Evolutionary conservation across 2,329 filamentous ascomycete species (phyloP).

Genomic region (Beauveria medogensis): DNA sequence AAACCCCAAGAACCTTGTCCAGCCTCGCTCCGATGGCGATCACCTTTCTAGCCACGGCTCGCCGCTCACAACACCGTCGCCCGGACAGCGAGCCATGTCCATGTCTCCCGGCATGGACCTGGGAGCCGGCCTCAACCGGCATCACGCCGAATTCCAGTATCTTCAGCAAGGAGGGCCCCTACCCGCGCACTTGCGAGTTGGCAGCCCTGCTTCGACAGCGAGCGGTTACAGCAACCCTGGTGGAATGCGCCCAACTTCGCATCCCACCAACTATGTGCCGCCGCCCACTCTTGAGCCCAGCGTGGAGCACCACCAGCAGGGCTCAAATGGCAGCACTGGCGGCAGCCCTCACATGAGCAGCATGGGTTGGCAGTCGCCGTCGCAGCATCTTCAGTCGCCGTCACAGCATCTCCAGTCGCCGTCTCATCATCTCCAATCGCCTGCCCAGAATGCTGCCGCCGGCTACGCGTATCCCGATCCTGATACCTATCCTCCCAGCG

Average conservation of each 20-base stretch:
- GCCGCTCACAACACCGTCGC: conserved; percentile 73
- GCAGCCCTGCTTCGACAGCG: conserved; percentile 59
- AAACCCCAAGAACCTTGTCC: conserved; percentile 29
- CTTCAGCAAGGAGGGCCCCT: conserved; percentile 66
- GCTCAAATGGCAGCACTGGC: conserved; percentile 58
- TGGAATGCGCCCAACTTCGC: conserved; percentile 66
- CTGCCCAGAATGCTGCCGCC: conserved; percentile 44
- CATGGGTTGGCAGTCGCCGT: conserved; percentile 61
- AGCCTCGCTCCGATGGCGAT: conserved; percentile 61
- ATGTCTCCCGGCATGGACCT: conserved; percentile 74
- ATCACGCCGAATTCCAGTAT: conserved; percentile 59
- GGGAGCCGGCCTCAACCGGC: conserved; percentile 60
- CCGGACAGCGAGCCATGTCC: conserved; percentile 68
- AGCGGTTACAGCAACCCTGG: conserved; percentile 38
- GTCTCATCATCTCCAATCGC: conserved; percentile 37
- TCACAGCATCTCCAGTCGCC: conserved; percentile 45
- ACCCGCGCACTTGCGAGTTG: conserved; percentile 72
- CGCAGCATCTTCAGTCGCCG: conserved; percentile 44
- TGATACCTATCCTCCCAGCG: conserved; percentile 58
- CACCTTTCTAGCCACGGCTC: conserved; percentile 65
- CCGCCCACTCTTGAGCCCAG: conserved; percentile 80
- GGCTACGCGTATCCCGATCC: conserved; percentile 77
- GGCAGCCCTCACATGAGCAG: conserved; percentile 80
- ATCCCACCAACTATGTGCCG: conserved; percentile 75
- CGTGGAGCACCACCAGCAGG: conserved; percentile 67